Evolutionary conservation across 208 protist genomes (phyloP).

Genomic region (Porcisia hertigi): DNA sequence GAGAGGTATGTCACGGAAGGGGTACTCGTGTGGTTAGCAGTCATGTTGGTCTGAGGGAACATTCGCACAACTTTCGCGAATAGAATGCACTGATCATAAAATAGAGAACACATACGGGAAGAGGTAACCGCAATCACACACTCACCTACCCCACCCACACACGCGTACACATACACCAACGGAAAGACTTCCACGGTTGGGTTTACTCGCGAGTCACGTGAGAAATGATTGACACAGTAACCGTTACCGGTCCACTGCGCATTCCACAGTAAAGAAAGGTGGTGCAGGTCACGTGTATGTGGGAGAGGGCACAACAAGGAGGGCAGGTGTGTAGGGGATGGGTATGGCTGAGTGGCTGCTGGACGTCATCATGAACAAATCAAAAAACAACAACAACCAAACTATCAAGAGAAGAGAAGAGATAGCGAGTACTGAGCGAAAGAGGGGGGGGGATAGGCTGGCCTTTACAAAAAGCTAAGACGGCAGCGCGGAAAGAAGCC

Average conservation of each 20-base stretch:
- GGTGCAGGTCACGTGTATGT: neutral
- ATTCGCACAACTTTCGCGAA: neutral
- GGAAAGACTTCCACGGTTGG: neutral
- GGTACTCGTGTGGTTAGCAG: neutral
- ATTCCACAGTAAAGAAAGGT: neutral
- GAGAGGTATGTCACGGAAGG: neutral
- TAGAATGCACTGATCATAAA: neutral
- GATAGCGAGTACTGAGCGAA: neutral
- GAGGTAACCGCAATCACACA: neutral
- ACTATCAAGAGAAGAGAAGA: constrained; percentile 10
- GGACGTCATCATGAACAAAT: neutral
- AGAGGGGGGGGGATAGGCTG: no score
- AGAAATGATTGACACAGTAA: constrained; percentile 9
- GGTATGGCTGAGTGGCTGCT: no score
- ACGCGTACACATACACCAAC: neutral
- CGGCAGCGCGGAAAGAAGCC: neutral
- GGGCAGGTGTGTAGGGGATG: neutral
- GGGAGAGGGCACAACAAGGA: neutral
- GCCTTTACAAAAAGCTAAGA: no score
- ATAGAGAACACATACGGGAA: neutral
- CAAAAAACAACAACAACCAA: constrained; percentile 5
- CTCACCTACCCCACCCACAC: neutral
- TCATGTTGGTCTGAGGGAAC: neutral
- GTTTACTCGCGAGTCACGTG: no score
- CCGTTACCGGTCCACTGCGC: constrained; percentile 34